Evolutionary conservation across 139 green algal species (phyloP).

Genomic region (Tetradesmus lagerheimii): DNA sequence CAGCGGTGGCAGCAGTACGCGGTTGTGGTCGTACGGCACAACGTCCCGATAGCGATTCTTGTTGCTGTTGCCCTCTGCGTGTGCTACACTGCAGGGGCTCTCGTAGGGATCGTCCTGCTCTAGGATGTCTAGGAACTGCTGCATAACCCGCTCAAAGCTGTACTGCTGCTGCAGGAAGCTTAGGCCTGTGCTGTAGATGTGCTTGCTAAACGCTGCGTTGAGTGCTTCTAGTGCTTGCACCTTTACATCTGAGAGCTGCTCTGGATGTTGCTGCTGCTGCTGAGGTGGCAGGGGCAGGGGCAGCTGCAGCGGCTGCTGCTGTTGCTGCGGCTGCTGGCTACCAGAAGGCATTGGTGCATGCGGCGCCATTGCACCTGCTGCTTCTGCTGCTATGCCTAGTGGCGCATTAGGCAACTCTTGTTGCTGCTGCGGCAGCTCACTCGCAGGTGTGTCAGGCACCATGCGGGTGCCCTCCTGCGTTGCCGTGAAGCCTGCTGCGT

Average conservation of each 20-base stretch:
- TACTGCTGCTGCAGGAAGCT: conserved; percentile 26
- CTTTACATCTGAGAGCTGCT: conserved; percentile 5
- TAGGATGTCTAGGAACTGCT: conserved; percentile 36
- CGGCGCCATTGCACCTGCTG: too few relatives aligned
- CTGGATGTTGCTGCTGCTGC: neutral
- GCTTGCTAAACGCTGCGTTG: conserved; percentile 5
- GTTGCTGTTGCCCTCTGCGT: conserved; percentile 5
- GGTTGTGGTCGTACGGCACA: conserved; percentile 75
- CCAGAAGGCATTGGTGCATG: neutral
- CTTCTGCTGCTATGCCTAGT: neutral
- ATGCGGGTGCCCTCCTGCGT: neutral
- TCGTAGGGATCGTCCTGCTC: conserved; percentile 29
- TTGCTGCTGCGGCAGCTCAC: neutral
- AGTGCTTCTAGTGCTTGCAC: conserved; percentile 20
- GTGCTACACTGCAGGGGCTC: conserved; percentile 9
- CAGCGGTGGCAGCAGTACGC: conserved; percentile 53
- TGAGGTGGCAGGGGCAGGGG: neutral
- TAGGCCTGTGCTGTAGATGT: conserved; percentile 33
- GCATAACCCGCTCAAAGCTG: neutral
- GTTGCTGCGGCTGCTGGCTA: neutral
- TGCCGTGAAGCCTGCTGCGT: neutral
- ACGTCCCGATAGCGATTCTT: conserved; percentile 72
- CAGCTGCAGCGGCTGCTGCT: neutral
- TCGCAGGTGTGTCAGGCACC: neutral
- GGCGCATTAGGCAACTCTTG: neutral